Evolutionary conservation across 2,329 filamentous ascomycete species (phyloP), one percentile per base, ranked within the genome.

Genomic region (Claviceps pazoutovae): DNA sequence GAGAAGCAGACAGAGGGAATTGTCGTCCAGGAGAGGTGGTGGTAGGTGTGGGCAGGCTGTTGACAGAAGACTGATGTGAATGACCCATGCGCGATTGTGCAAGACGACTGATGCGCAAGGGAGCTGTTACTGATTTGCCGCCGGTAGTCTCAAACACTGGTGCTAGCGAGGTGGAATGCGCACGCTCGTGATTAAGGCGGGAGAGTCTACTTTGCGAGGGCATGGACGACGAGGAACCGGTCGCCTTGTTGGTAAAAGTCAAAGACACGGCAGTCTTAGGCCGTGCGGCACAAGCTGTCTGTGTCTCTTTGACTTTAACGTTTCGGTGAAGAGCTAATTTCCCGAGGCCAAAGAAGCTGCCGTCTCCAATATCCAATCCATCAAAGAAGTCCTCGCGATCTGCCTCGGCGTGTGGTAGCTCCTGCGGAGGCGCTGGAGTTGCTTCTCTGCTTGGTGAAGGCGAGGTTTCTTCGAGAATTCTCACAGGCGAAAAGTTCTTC

Each of bases 301-400:
- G 75, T 55, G 80, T 72, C 57, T 83, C 79, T 68, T 94, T 95
- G 60, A 94, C 77, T 64, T 91, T 90, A 57, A 98, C 79, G 64
- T 98, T 96, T 56, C 87, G 88, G 65, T 97, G 93, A 17, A 95
- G 73, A 0, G 85, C 91, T 44, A 88, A 75, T 66, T 91, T 95
- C 53, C 77, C 81, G 2, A 84, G 80, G 61, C 88, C 82, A 61
- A 97, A 88, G 16, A 88, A 76, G 57, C 91, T 86, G 5, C 83
- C 88, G 59, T 88, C 82, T 38, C 87, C 89, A 62, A 97, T 79
- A 52, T 97, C 93, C 54, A 98, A 78, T 42, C 86, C 91, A 26
- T 86, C 78, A 51, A 95, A 78, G 64, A 95, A 88, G 63, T 96
- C 89, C 47, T 95, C 88, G 52, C 73, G 72, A 30, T 80, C 76